Evolutionary conservation across 768 basidiomycete species (phyloP).

Genomic region (Mycena olivaceomarginata): DNA sequence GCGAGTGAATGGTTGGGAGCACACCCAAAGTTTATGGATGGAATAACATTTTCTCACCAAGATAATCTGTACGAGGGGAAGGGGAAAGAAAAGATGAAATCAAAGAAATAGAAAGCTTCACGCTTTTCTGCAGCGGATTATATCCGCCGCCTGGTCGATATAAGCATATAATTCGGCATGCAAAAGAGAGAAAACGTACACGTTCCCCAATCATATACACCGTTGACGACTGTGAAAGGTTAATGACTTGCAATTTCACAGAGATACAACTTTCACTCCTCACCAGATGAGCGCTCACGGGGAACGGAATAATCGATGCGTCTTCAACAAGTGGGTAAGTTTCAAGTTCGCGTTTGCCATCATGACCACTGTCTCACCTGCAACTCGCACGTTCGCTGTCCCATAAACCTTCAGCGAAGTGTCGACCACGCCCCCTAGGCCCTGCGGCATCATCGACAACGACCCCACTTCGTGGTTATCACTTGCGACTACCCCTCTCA

Average conservation of each 20-base stretch:
- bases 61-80: no score
- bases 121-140: conserved; percentile 29
- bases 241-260: background rate
- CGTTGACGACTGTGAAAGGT: conserved; percentile 44
- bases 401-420: conserved; percentile 59
- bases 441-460: conserved; percentile 62
- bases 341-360: no score
- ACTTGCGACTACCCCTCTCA: conserved; percentile 50
- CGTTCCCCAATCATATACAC: conserved; percentile 56
- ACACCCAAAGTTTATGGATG: no score
- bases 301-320: conserved; percentile 58
- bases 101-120: background rate
- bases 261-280: conserved; percentile 15
- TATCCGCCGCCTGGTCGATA: conserved; percentile 41
- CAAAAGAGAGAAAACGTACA: conserved; percentile 35
- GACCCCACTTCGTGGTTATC: conserved; percentile 61
- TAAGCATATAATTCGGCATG: background rate
- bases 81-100: background rate
- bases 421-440: conserved; percentile 62
- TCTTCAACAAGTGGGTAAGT: conserved; percentile 37
- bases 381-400: conserved; percentile 57
- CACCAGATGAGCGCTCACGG: conserved; percentile 56
- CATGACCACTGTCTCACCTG: conserved; percentile 44
- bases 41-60: no score
- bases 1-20: no score